Conservation (phyloP, 179 eudicot genomes). For the Actinidia chinensis region DNA sequence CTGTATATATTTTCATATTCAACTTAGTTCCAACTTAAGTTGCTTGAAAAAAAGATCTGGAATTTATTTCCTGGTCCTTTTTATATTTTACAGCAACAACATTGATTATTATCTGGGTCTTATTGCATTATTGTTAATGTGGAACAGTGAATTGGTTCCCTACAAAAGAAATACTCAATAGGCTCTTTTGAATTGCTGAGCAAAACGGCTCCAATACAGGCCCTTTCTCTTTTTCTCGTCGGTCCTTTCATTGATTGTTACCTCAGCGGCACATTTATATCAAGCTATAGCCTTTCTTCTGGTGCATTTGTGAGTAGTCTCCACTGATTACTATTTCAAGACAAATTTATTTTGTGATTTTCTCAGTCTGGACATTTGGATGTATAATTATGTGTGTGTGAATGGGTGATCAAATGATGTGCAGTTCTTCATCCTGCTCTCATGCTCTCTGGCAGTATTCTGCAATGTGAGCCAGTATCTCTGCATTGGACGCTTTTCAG, state of each 20-base stretch:
- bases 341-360: too few relatives aligned
- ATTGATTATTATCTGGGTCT: background rate
- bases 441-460: slow-evolving; percentile 43
- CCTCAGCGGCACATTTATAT: slow-evolving; percentile 46
- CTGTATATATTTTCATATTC: background rate
- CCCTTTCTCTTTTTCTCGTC: slow-evolving; percentile 54
- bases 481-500: slow-evolving; percentile 54
- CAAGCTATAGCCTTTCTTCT: slow-evolving; percentile 39
- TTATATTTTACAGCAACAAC: background rate
- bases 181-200: slow-evolving; percentile 76
- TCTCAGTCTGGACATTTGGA: too few relatives aligned
- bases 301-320: slow-evolving; percentile 48
- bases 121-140: background rate
- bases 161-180: slow-evolving; percentile 68
- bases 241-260: slow-evolving; percentile 64
- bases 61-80: background rate
- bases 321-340: background rate
- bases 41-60: background rate
- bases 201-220: slow-evolving; percentile 73
- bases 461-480: slow-evolving; percentile 49
- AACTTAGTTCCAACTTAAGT: background rate
- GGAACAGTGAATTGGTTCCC: slow-evolving; percentile 65
- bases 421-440: slow-evolving; percentile 42
- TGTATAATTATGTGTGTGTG: background rate
- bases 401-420: background rate